A percentile compares a stretch with the other conserved stretches of the same genome.
Conservation (phyloP, 2,329 filamentous ascomycete genomes). For the Verticillium nonalfalfae region DNA sequence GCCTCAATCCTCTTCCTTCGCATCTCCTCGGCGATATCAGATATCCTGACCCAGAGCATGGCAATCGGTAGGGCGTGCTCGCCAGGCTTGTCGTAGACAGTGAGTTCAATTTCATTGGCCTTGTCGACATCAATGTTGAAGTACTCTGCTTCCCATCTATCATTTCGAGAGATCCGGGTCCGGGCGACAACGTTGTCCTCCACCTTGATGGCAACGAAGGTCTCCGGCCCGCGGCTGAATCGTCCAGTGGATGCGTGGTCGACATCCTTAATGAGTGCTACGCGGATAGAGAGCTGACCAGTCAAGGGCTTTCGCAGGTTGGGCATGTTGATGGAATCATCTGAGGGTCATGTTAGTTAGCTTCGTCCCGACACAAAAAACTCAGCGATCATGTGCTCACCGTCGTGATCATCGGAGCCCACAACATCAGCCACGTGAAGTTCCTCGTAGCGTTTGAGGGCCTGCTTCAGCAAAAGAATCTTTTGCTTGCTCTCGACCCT, state of each 20-base stretch:
- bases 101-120: slow-evolving; percentile 96
- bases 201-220: slow-evolving; percentile 92
- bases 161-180: slow-evolving; percentile 77
- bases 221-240: slow-evolving; percentile 88
- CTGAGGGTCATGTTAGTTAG: slow-evolving; percentile 35
- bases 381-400: slow-evolving; percentile 41
- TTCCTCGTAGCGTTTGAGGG: slow-evolving; percentile 94
- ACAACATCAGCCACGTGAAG: slow-evolving; percentile 85
- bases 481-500: slow-evolving; percentile 96
- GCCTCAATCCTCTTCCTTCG: slow-evolving; percentile 94
- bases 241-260: slow-evolving; percentile 81
- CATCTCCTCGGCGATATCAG: slow-evolving; percentile 96
- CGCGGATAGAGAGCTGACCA: slow-evolving; percentile 78
- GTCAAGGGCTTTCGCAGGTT: slow-evolving; percentile 95
- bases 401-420: slow-evolving; percentile 68
- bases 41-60: slow-evolving; percentile 93
- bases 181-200: slow-evolving; percentile 88
- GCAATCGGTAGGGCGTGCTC: slow-evolving; percentile 90
- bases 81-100: slow-evolving; percentile 90
- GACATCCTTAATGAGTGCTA: slow-evolving; percentile 87
- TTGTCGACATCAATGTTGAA: slow-evolving; percentile 95
- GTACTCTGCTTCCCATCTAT: slow-evolving; percentile 86
- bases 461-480: slow-evolving; percentile 91
- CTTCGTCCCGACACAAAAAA: not conserved
- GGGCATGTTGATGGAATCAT: slow-evolving; percentile 93